phyloP scores from a whole-genome alignment of 331 rosid species.

The Quercus phellos region DNA sequence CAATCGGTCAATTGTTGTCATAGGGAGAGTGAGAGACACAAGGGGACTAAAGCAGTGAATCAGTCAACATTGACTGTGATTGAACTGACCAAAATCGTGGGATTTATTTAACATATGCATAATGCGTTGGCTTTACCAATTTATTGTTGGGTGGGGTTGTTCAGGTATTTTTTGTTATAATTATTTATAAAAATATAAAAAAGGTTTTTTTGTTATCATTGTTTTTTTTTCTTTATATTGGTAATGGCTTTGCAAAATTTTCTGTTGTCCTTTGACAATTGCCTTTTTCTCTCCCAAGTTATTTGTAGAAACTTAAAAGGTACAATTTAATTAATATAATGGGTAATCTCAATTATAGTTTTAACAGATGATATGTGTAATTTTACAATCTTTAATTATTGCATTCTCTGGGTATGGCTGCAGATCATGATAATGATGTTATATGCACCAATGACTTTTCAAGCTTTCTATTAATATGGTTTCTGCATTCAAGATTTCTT shows the following conservation, averaged over 20 bases:
- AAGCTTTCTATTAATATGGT: conserved; percentile 8
- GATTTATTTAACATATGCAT: background rate
- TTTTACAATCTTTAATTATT: background rate
- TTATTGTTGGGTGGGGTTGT: background rate
- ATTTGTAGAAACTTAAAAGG: background rate
- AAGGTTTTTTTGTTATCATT: no score
- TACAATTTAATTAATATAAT: background rate
- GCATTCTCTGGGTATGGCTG: background rate
- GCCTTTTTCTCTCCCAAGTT: background rate
- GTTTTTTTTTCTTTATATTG: background rate
- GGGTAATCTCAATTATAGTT: background rate
- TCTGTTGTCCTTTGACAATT: background rate
- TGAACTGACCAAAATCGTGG: no score
- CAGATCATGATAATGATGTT: background rate
- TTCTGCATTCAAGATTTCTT: conserved; percentile 1
- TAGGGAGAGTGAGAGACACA: no score
- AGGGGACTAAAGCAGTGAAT: no score
- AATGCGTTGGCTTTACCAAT: background rate
- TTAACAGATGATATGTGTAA: background rate
- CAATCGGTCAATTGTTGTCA: no score
- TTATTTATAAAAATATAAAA: background rate
- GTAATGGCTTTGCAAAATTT: background rate
- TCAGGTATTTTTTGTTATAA: background rate
- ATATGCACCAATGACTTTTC: background rate
- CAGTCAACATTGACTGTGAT: no score